phyloP scores from a whole-genome alignment of 2,329 filamentous ascomycete genomes.

The Apiospora aurea region DNA sequence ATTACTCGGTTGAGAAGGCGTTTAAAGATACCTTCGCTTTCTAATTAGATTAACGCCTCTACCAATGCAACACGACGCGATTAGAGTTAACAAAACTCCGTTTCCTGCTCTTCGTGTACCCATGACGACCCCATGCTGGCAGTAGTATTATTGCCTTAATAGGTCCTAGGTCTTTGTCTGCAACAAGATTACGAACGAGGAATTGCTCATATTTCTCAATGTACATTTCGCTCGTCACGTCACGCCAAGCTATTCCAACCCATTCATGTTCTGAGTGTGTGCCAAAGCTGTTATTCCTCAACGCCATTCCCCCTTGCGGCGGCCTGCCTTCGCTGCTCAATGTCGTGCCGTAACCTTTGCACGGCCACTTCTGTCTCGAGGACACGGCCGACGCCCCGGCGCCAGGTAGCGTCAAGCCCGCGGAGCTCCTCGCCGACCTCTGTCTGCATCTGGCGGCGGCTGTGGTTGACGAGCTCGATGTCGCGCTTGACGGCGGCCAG shows the following conservation, averaged over 20 bases:
- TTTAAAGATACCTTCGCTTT: constrained; percentile 25
- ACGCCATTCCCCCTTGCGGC: neutral
- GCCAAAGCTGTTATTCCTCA: neutral
- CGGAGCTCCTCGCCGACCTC: constrained; percentile 75
- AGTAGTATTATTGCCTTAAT: neutral
- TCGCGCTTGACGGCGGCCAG: constrained; percentile 71
- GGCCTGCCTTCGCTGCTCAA: constrained; percentile 67
- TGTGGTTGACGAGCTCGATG: constrained; percentile 76
- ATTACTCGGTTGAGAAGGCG: constrained; percentile 21
- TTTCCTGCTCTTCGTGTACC: neutral
- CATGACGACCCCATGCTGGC: neutral
- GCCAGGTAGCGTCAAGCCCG: constrained; percentile 80
- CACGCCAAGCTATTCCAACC: neutral
- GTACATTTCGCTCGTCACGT: neutral
- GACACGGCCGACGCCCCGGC: constrained; percentile 76
- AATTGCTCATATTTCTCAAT: neutral
- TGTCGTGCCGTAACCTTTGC: constrained; percentile 72
- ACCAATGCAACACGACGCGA: constrained; percentile 5
- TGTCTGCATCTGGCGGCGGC: constrained; percentile 74
- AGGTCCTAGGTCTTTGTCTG: neutral
- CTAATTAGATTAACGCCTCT: constrained; percentile 23
- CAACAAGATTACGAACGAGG: neutral
- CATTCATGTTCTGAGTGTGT: neutral
- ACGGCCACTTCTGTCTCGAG: constrained; percentile 88
- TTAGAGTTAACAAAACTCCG: neutral